Evolutionary conservation across 257 asterid genomes (phyloP).

Genomic region (Capsicum baccatum): DNA sequence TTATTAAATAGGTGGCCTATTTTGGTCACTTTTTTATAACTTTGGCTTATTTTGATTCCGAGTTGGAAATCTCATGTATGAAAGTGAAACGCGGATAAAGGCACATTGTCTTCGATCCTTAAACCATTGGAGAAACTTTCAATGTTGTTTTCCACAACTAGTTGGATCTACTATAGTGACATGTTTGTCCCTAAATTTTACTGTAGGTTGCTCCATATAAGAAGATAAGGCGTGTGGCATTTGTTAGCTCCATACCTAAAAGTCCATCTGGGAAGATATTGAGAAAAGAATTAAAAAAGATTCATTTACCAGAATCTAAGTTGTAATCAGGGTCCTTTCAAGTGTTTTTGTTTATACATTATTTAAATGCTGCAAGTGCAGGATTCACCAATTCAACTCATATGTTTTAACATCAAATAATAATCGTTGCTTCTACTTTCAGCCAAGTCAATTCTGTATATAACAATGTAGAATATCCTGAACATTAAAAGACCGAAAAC

Average conservation of each 20-base stretch:
- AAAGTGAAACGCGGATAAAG: background rate
- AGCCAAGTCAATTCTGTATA: no score
- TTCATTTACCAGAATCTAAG: conserved; percentile 42
- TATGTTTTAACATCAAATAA: background rate
- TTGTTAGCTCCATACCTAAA: conserved; percentile 54
- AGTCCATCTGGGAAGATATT: conserved; percentile 59
- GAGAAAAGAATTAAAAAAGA: conserved; percentile 51
- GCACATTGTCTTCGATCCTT: background rate
- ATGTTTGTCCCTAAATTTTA: background rate
- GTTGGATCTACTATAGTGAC: background rate
- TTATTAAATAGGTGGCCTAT: no score
- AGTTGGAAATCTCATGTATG: background rate
- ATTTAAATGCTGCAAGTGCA: background rate
- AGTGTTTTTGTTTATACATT: background rate
- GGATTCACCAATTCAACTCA: conserved; percentile 13
- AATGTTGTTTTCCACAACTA: background rate
- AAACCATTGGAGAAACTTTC: background rate
- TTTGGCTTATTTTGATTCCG: no score
- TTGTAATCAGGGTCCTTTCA: conserved; percentile 29
- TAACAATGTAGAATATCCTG: no score
- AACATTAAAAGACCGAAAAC: background rate
- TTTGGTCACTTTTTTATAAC: no score
- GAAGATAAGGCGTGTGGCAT: conserved; percentile 57
- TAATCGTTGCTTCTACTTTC: background rate
- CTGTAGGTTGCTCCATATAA: conserved; percentile 63